A percentile compares a stretch with the other conserved stretches of the same genome.
Conservation (phyloP, 352 stramenopile genomes). For the Phytophthora brassicae region DNA sequence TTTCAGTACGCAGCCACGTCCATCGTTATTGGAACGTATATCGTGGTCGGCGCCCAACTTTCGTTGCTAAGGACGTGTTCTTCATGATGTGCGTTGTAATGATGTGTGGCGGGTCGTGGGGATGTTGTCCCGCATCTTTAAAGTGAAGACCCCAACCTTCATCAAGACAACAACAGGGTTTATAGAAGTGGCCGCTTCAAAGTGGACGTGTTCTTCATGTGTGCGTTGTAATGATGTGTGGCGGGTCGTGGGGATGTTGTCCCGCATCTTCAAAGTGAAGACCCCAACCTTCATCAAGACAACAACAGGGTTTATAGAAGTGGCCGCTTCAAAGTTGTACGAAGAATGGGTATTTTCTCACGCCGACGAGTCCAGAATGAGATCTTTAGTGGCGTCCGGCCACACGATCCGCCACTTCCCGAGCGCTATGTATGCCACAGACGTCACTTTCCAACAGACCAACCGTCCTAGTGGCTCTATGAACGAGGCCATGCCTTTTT, state of each 20-base stretch:
- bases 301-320: too few relatives aligned
- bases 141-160: not conserved
- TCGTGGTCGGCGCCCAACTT: not conserved
- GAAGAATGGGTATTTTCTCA: not conserved
- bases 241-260: too few relatives aligned
- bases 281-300: too few relatives aligned
- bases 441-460: not conserved
- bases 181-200: not conserved
- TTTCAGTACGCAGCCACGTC: not conserved
- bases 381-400: not conserved
- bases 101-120: not conserved
- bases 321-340: not conserved
- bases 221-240: slow-evolving; percentile 2
- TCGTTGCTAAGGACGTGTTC: not conserved
- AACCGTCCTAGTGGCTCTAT: not conserved
- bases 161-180: not conserved
- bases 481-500: slow-evolving; percentile 1
- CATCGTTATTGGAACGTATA: slow-evolving; percentile 7
- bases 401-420: not conserved
- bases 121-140: too few relatives aligned
- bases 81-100: too few relatives aligned
- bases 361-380: not conserved
- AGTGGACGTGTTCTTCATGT: too few relatives aligned
- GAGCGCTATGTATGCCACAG: too few relatives aligned
- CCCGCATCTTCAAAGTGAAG: too few relatives aligned